Base-by-base conservation (phyloP, 169 alveolate genomes). In the Plasmodium relictum region DNA sequence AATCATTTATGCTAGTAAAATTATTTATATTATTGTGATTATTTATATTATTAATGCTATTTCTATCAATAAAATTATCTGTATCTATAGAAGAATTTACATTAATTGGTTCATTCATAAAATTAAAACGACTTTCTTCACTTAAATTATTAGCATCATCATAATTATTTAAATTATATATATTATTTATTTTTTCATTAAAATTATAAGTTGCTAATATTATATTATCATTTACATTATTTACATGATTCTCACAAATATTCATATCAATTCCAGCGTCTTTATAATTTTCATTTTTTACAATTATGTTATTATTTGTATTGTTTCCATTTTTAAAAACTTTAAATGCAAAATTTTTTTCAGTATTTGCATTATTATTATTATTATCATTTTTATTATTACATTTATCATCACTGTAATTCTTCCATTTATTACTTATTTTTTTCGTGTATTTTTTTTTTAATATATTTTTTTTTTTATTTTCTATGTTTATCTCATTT, bases 311-410 rank as follows among this genome's bases (percentile, higher is more conserved):
- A 12, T 41, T 58, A n/a, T 22, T 62, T 3, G 18, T 12, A 31
- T 63, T 12, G 18, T 18, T 16, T n/a, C 2, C 73, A 44, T 59
- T 39, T 50, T 71, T 31, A 20, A 22, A 26, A 56, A 52, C 18
- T 24, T 39, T 16, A 44, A 16, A 39, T 48, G 16, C 58, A 48
- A 2, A 10, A 10, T 48, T 48, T 6, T 56, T 8, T 5, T 8
- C 20, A 20, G 12, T 71, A 14, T 31, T 52, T 22, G 24, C 48
- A 14, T 16, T 52, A 24, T 71, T 20, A 18, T 6, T 9, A 18
- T 5, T 63, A 54, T 56, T 62, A 58, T 73, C 26, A 31, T 22
- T 26, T 6, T 65, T 65, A 39, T 63, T 63, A 2, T 65, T 65
- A n/a, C 37, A 2, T 12, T 65, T 37, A n/a, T 37, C 16, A 9